Conservation (phyloP, 192 early-diverging fungal genomes). For the Coemansia sp. region DNA sequence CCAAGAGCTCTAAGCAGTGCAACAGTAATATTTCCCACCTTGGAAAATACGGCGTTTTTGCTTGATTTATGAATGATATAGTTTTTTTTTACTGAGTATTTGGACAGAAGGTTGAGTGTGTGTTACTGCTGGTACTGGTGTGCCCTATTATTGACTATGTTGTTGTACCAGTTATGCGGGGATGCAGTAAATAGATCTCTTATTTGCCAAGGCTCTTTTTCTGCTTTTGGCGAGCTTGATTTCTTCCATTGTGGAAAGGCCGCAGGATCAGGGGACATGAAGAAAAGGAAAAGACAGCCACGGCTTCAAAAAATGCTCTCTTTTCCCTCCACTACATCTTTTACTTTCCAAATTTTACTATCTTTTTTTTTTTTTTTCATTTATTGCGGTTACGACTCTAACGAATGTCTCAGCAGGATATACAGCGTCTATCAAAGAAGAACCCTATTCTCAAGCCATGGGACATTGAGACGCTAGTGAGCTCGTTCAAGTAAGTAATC, state of each 20-base stretch:
- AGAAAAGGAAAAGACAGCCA: too few relatives aligned
- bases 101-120: neutral
- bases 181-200: neutral
- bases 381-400: neutral
- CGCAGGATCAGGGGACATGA: neutral
- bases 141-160: neutral
- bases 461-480: conserved; percentile 52
- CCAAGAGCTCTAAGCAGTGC: neutral
- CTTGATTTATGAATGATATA: neutral
- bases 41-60: too few relatives aligned
- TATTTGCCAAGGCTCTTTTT: too few relatives aligned
- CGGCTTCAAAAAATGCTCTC: neutral
- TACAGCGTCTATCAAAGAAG: conserved; percentile 46
- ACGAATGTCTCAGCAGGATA: conserved; percentile 15
- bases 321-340: neutral
- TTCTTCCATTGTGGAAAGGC: too few relatives aligned
- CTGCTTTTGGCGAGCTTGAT: neutral
- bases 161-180: neutral
- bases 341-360: neutral
- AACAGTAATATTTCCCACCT: neutral
- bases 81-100: neutral
- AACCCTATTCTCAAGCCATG: conserved; percentile 54
- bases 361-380: conserved; percentile 1
- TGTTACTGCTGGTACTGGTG: neutral
- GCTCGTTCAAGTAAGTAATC: conserved; percentile 48